Evolutionary conservation across 192 early-diverging fungal genomes (phyloP), one percentile per base, ranked within the genome.

Genomic region (Backusella tuberculispora): DNA sequence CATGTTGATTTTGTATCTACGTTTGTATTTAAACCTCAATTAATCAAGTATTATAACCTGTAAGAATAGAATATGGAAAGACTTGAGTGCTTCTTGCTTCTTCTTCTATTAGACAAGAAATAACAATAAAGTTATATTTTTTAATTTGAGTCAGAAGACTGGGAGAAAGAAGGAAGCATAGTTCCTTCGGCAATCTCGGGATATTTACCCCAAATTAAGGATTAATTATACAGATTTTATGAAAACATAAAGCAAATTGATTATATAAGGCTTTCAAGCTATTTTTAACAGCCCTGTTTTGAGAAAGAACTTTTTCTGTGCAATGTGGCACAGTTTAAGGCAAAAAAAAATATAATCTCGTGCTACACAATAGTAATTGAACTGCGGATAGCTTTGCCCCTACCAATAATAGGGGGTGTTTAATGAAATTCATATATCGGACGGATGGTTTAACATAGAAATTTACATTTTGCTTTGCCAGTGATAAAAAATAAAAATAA

Each of bases 101-200:
- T 53, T 6, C 19, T 53, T n/a, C 19, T n/a, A 15, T 53, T 53
- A 8, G 19, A 53, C 7, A 10, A 19, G 19, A 19, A n/a, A 50
- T 3, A 53, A n/a, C 50, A 6, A 3, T 53, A 53, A 24, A 2
- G n/a, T 21, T 53, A 53, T 34, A 34, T 17, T 53, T 53, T 53
- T 53, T 53, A 53, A 53, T 53, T 53, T 53, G 48, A 50, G 48
- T 50, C 48, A 50, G 17, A 50, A 50, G 7, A 42, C 7, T 42
- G 5, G 42, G 10, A 9, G 42, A 43, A 53, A 24, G 19, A 19
- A 19, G 50, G 50, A 53, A 19, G 50, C 19, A 53, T 17, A 53
- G 19, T 19, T 19, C 9, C 9, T 19, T 24, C 50, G 50, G 50
- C 8, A 19, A 21, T 53, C n/a, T 53, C 50, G 50, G 50, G 50